Evolutionary conservation across 306 rosid species (phyloP), one percentile per base, ranked within the genome.

Genomic region (Boehmeria nivea): DNA sequence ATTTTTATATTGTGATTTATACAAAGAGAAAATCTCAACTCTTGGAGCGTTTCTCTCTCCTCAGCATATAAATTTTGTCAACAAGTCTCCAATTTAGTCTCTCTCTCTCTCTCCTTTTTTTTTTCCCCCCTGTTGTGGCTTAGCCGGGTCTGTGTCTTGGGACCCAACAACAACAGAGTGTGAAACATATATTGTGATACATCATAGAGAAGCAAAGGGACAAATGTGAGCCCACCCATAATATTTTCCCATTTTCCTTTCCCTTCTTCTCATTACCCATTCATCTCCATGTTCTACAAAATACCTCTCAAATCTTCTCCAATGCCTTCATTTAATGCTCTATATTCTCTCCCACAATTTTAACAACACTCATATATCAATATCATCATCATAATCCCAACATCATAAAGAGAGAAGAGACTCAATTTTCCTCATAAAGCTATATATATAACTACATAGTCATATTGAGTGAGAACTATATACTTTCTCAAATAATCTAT

Each of bases 251-350:
- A 40, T 73, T 71, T 64, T 61, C 64, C 57, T 61, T 40, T 52
- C 48, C 66, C 64, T 51, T 61, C 80, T 70, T 61, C 79, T 60
- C 45, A 67, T 67, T 56, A 47, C 59, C 78, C 83, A 60, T 76
- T 66, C 82, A 72, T 33, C 72, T 58, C 72, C 89, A 79, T 77
- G 84, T 85, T 85, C 84, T 43, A 8, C 70, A 62, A 73, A 33
- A 66, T 8, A 69, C 60, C 51, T 66, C 77, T 71, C 59, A 43
- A 66, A 73, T 71, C 70, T 57, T 48, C 69, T 40, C 7, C 12
- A 53, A 65, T 59, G 56, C 52, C 45, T 47, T 83, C 82, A 80
- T 83, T 82, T 63, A 86, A 72, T 72, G 84, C 81, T 42, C 57
- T 56, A 1, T 31, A 28, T 61, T 31, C 73, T 42, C 47, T 58